Conservation (phyloP, 2,329 filamentous ascomycete species). For the Calonectria honghensis region DNA sequence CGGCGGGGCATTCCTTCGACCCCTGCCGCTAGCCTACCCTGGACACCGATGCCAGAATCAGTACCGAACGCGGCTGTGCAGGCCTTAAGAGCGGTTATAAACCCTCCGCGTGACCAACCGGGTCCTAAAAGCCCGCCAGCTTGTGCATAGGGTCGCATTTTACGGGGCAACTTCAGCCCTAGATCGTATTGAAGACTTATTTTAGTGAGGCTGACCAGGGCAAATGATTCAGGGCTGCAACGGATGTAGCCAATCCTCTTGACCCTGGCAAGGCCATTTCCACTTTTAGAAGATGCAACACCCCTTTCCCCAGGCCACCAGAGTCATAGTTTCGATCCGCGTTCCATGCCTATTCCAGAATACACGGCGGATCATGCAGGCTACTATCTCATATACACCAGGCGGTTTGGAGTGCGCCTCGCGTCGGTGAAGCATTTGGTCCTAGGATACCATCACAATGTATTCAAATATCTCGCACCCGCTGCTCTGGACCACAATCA, state of each 20-base stretch:
- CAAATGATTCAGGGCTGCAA: background rate
- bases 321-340: background rate
- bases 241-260: background rate
- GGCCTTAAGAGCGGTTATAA: background rate
- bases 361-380: background rate
- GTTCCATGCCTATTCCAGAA: background rate
- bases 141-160: background rate
- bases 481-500: background rate
- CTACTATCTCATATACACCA: background rate
- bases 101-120: background rate
- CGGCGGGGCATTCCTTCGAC: background rate
- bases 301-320: background rate
- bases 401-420: constrained; percentile 15
- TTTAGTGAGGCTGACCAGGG: background rate
- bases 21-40: constrained; percentile 4
- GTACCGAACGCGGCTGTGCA: constrained; percentile 19
- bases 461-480: constrained; percentile 14
- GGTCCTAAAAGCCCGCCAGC: background rate
- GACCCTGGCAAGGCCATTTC: background rate
- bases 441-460: background rate
- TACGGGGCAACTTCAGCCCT: background rate
- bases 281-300: background rate
- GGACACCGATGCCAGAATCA: constrained; percentile 7
- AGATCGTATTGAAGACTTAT: background rate
- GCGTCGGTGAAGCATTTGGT: constrained; percentile 19